A percentile compares a stretch with the other conserved stretches of the same genome.
phyloP scores from a whole-genome alignment of 345 rosid genomes.

The Citrus cavaleriei region DNA sequence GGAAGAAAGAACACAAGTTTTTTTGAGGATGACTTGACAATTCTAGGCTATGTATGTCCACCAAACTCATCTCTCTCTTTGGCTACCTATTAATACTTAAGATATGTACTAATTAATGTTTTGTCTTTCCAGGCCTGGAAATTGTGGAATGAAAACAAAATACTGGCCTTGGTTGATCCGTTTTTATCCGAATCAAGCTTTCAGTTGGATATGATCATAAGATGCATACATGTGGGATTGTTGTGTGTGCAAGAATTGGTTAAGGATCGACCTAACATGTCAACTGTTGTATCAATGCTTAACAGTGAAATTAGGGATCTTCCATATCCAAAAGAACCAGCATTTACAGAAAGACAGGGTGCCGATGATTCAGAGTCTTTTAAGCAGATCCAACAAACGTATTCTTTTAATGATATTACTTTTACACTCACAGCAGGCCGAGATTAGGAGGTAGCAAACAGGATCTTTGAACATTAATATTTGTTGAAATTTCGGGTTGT shows the following conservation, averaged over 20 bases:
- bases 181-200: background rate
- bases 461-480: background rate
- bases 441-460: background rate
- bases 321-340: background rate
- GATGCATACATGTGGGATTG: conserved; percentile 25
- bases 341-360: background rate
- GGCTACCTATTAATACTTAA: background rate
- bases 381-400: background rate
- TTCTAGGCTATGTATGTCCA: background rate
- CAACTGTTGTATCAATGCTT: background rate
- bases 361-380: background rate
- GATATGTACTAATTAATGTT: background rate
- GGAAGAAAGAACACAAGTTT: background rate
- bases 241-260: conserved; percentile 28
- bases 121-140: conserved; percentile 19
- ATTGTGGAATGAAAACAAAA: conserved; percentile 14
- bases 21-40: background rate
- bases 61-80: background rate
- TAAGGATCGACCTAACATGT: conserved; percentile 19
- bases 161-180: background rate
- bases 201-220: background rate
- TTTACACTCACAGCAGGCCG: conserved; percentile 10
- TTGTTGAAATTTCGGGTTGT: too few species aligned
- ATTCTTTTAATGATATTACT: conserved; percentile 18
- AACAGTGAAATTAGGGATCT: background rate